Evolutionary conservation across 768 basidiomycete species (phyloP).

Genomic region (Floccularia luteovirens): DNA sequence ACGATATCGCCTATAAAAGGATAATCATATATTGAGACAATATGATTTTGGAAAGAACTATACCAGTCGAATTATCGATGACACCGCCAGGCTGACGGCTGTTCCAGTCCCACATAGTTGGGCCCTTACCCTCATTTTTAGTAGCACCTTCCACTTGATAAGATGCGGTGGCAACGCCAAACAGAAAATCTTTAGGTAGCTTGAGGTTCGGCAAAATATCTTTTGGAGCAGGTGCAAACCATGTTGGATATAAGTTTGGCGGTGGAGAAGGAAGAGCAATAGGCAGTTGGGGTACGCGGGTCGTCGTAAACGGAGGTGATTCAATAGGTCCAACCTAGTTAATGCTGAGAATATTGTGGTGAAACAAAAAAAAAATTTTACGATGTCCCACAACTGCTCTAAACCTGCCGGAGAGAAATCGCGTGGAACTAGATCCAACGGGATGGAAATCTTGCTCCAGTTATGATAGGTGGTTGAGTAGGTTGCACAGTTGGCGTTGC

Average conservation of each 20-base stretch:
- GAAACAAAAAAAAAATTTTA: slow-evolving; percentile 9
- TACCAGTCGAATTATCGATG: slow-evolving; percentile 36
- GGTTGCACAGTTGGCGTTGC: too few relatives aligned
- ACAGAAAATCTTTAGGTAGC: slow-evolving; percentile 39
- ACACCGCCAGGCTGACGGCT: slow-evolving; percentile 33
- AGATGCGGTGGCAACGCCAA: slow-evolving; percentile 45
- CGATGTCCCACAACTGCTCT: slow-evolving; percentile 33
- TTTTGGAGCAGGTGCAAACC: slow-evolving; percentile 35
- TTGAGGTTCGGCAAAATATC: slow-evolving; percentile 34
- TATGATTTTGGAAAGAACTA: neutral
- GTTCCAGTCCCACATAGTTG: slow-evolving; percentile 43
- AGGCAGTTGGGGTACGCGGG: slow-evolving; percentile 26
- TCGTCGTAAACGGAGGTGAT: slow-evolving; percentile 38
- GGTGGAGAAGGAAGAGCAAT: slow-evolving; percentile 33
- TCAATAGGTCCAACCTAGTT: slow-evolving; percentile 33
- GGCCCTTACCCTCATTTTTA: slow-evolving; percentile 41
- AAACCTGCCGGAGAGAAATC: slow-evolving; percentile 32
- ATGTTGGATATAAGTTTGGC: slow-evolving; percentile 35
- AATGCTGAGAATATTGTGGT: neutral
- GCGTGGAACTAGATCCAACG: slow-evolving; percentile 28
- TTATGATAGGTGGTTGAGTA: too few relatives aligned
- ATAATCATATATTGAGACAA: neutral
- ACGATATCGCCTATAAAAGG: slow-evolving; percentile 30
- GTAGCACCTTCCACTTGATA: slow-evolving; percentile 48
- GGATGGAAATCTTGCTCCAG: slow-evolving; percentile 24